Base-by-base conservation (phyloP, 129 eudicot species). In the Flaveria brownii region DNA sequence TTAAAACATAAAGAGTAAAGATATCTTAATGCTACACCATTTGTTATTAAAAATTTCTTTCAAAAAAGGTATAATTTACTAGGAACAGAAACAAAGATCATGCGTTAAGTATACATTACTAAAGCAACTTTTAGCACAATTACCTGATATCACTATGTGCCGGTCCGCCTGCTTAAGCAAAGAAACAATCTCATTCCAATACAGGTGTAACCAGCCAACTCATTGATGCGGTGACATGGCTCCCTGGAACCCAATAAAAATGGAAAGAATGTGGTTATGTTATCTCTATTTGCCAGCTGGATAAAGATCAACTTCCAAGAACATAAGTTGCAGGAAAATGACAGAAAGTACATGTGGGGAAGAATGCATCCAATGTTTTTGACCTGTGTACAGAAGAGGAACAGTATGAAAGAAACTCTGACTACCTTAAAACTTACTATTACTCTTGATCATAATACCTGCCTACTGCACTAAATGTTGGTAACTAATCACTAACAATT, bases 101-200 rank as follows among this genome's bases (percentile, higher is more conserved):
- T 6, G 11, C 46, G 33, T 63, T 15, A 14, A 28, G 26, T 5
- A 30, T 6, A 33, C 65, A 5, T 25, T 50, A 30, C 62, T 30
- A 17, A 50, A 2, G 25, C 46, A 28, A 50, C 47, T 18, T 52
- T 46, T n/a, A 30, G 28, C 50, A 28, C 17, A 72, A 18, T 30
- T 33, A 72, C 76, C 65, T 54, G 76, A 72, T 54, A 72, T 54
- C 51, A 33, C 13, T 54, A 30, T 66, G 71, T 72, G 28, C 23
- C 20, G 26, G 33, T 68, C 45, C 56, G 22, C 18, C 30, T 18
- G 55, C 73, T 42, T 68, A 45, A 68, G 73, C 73, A 68, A 36
- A 72, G 51, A 66, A 17, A 2, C 71, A 39, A 39, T 36, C 71
- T n/a, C 71, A 66, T 39, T 39, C 14, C 50, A 9, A 39, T 66